Conservation (phyloP, 176 grass and related monocot genomes). For the Olyra latifolia region DNA sequence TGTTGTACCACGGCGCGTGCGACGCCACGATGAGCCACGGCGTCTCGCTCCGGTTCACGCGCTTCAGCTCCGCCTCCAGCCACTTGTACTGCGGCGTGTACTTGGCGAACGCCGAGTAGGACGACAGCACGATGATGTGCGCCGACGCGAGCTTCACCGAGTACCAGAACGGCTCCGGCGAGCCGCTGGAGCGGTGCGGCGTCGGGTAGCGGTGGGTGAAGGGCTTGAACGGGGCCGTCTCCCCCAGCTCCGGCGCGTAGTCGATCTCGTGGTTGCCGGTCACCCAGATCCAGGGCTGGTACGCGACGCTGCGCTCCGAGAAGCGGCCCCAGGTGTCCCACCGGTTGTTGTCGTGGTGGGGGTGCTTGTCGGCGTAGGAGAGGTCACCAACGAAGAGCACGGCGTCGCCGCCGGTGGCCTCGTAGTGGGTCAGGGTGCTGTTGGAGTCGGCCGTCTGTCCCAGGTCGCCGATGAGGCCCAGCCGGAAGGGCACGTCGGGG, state of each 20-base stretch:
- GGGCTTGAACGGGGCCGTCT: conserved; percentile 56
- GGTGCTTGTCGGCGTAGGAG: conserved; percentile 64
- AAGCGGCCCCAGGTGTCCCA: conserved; percentile 82
- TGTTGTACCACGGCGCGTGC: conserved; percentile 66
- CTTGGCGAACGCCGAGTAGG: conserved; percentile 61
- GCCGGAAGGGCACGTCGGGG: conserved; percentile 60
- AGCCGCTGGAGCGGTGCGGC: conserved; percentile 41
- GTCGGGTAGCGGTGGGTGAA: conserved; percentile 48
- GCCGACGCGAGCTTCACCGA: conserved; percentile 52
- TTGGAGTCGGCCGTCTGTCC: conserved; percentile 74
- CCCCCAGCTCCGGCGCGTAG: conserved; percentile 57
- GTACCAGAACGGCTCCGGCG: conserved; percentile 38
- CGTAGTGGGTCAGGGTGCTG: conserved; percentile 58
- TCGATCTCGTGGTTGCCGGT: conserved; percentile 73
- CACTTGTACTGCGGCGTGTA: conserved; percentile 53
- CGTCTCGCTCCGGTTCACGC: conserved; percentile 28
- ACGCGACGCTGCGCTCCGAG: conserved; percentile 54
- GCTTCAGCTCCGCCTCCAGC: conserved; percentile 42
- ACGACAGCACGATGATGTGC: conserved; percentile 55
- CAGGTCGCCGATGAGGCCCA: conserved; percentile 79
- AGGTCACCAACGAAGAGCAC: conserved; percentile 68
- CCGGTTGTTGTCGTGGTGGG: conserved; percentile 54
- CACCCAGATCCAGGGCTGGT: conserved; percentile 81
- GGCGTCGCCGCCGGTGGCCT: conserved; percentile 30
- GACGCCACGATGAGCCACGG: conserved; percentile 45